Evolutionary conservation across 2,329 filamentous ascomycete genomes (phyloP), one percentile per base, ranked within the genome.

Genomic region (Pseudogymnoascus sp.): DNA sequence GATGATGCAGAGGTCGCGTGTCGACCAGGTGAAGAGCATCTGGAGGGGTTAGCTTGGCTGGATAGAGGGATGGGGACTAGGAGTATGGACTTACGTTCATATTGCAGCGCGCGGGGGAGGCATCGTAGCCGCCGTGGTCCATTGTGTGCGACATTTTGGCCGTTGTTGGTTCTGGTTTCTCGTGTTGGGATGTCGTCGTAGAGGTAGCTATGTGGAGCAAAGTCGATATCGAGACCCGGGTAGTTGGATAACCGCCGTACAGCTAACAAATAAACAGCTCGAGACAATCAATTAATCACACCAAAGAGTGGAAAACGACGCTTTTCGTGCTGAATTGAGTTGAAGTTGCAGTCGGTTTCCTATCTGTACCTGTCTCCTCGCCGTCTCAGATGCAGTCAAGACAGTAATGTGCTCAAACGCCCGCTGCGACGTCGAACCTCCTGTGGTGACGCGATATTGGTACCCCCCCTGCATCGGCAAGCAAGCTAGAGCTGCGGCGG

Each of bases 1-100:
- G 75, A 99, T 85, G 75, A 99, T 95, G 82, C 94, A 99, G 67
- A 99, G 90, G 77, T 97, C 89, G 62, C 82, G 84, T 2, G 92
- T 93, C 74, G 92, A 86, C 93, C 93, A 99, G 65, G 92, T 97
- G 80, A 99, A 99, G 68, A 97, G 86, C 93, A 97, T 97, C 92
- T 96, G 68, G 4, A 42, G 36, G 4, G 35, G 35, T 35, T 12
- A 37, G 27, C n/a, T 48, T 48, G 35, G 60, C 59, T 52, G 7
- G 3, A 33, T 21, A 37, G 1, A n/a, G 36, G 60, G 27, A 59
- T 45, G 35, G 55, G 59, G 12, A 31, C 29, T 13, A 33, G 40
- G 40, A 35, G 15, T 58, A 33, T 27, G 63, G 60, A 70, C 87
- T 71, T 78, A 93, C 92, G 76, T 92, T 96, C 91, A 97, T 97